Conservation (phyloP, 306 rosid genomes). For the Spatholobus suberectus region DNA sequence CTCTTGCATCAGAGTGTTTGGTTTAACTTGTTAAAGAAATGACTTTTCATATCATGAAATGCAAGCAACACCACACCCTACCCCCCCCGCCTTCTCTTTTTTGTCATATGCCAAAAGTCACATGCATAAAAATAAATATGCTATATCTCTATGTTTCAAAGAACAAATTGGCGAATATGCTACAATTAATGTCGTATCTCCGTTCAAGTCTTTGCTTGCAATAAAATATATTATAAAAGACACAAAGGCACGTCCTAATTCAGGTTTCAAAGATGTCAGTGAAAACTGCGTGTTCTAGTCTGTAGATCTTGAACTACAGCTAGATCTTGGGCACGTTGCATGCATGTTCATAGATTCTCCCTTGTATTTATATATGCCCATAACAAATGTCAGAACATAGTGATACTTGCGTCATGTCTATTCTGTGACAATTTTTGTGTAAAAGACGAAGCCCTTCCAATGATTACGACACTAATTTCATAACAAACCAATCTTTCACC, state of each 20-base stretch:
- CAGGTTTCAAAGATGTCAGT: neutral
- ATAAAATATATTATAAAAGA: neutral
- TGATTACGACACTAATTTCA: neutral
- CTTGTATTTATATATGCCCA: neutral
- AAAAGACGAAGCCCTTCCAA: neutral
- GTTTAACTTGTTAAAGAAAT: neutral
- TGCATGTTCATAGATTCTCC: slow-evolving; percentile 42
- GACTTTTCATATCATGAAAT: neutral
- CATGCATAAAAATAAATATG: neutral
- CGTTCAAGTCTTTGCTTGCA: neutral
- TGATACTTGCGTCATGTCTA: neutral
- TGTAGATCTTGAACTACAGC: slow-evolving; percentile 26
- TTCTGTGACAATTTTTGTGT: neutral
- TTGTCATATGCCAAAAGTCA: neutral
- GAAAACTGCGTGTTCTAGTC: neutral
- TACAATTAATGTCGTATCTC: neutral
- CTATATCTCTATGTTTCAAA: neutral
- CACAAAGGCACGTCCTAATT: neutral
- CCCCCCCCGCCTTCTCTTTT: too few relatives aligned
- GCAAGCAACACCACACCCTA: too few relatives aligned
- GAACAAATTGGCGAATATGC: neutral
- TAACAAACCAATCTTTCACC: neutral
- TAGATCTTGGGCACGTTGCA: slow-evolving; percentile 24
- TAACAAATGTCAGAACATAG: neutral
- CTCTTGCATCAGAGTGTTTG: neutral